These are phyloP conservation scores for Kingdonia uniflora DNA, from an alignment of 164 flowering plant genomes.

Conservation along the genomic window DNA sequence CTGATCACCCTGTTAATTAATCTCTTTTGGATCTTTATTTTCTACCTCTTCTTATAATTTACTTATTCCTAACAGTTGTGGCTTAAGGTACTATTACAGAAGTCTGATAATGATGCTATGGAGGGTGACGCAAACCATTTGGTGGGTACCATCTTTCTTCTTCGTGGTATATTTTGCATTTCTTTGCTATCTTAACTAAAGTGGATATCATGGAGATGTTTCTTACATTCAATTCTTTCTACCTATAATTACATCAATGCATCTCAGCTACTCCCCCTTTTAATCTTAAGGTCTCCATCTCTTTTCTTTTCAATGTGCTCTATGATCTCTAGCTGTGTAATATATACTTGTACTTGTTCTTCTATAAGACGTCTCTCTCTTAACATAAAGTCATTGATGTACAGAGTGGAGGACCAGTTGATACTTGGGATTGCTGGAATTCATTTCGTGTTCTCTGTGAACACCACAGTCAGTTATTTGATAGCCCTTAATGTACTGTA, in stretches of 20 bases:
- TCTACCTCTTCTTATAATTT: slow-evolving; percentile 5
- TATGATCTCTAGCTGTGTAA: no score
- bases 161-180: background rate
- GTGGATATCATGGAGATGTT: no score
- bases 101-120: slow-evolving; percentile 46
- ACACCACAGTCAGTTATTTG: slow-evolving; percentile 79
- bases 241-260: no score
- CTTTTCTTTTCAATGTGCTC: no score
- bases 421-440: slow-evolving; percentile 96
- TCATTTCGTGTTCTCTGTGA: slow-evolving; percentile 89
- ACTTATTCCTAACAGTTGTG: slow-evolving; percentile 55
- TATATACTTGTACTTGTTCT: no score
- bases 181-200: background rate
- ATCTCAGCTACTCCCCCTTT: no score
- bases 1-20: background rate
- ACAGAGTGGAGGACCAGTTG: slow-evolving; percentile 37
- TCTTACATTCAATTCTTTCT: background rate
- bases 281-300: no score
- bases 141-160: slow-evolving; percentile 34
- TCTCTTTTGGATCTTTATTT: background rate
- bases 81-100: slow-evolving; percentile 89
- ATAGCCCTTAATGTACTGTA: slow-evolving; percentile 80
- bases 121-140: slow-evolving; percentile 19
- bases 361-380: no score
- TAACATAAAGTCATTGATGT: no score